Evolutionary conservation across 2,329 filamentous ascomycete genomes (phyloP), one percentile per base, ranked within the genome.

Genomic region (Macrophomina tecta): DNA sequence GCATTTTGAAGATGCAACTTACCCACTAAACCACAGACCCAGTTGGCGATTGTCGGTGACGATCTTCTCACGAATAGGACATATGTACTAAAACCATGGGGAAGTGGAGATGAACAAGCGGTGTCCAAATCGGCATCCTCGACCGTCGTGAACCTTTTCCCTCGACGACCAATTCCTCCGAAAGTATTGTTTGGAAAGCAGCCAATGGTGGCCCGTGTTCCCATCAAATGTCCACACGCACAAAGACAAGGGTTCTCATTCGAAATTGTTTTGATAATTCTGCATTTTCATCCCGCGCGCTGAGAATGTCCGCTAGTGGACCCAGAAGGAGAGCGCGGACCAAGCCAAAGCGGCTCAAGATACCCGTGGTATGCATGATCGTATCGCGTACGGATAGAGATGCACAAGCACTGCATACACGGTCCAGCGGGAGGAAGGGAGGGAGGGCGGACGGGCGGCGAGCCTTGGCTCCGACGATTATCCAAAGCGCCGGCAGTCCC

Each of bases 11-110:
- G 2, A 16, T 38, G 14, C 34, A 28, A 52, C 49, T 34, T 52
- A 52, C 49, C 55, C 56, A 61, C 56, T 61, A 49, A 61, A 61
- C 56, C 42, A 61, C 56, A 61, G 42, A 61, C 58, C 58, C 42
- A 11, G 28, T 45, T 46, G 42, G 1, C 23, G 28, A 9, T 49
- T 12, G 5, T 49, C 49, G 58, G 28, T 62, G 45, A 9, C 2
- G 14, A 16, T 8, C 2, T 1, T 4, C 7, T 23, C 16, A 8
- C 30, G 28, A 4, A 1, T 9, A 32, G 16, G 14, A 5, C 4
- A n/a, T 18, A 46, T 46, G 14, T 48, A 46, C 16, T 3, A 2
- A 2, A 4, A 42, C 18, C 11, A n/a, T 4, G 2, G n/a, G 12
- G 9, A 32, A 53, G 28, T 14, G 23, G 30, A 30, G 7, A 30